Conservation (phyloP, 208 protist genomes). For the Polymyxa betae region DNA sequence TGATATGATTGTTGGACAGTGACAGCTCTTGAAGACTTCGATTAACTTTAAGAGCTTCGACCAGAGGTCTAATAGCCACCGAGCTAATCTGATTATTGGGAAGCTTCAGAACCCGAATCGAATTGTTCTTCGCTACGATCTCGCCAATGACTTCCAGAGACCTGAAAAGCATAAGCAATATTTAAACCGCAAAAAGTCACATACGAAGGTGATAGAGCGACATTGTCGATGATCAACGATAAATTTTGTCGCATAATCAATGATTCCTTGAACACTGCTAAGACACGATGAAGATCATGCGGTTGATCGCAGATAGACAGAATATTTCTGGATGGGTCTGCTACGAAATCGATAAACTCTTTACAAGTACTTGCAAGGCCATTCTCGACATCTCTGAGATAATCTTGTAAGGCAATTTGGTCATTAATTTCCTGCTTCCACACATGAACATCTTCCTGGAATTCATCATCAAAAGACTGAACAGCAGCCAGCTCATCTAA, state of each 20-base stretch:
- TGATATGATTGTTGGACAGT: constrained; percentile 32
- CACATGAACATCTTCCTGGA: neutral
- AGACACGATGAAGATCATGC: constrained; percentile 10
- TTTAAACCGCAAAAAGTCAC: neutral
- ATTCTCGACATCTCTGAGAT: constrained; percentile 14
- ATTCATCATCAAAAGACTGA: neutral
- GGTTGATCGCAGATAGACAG: neutral
- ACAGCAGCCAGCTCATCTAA: constrained; percentile 6
- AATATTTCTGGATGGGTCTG: constrained; percentile 7
- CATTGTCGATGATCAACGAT: neutral
- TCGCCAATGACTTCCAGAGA: neutral
- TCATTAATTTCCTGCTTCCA: constrained; percentile 38
- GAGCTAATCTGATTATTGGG: neutral
- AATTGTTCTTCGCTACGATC: neutral
- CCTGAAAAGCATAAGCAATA: neutral
- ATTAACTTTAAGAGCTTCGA: neutral
- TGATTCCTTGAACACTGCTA: constrained; percentile 20
- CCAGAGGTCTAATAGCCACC: neutral
- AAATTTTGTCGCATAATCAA: constrained; percentile 18
- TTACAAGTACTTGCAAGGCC: neutral
- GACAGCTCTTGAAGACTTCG: constrained; percentile 17
- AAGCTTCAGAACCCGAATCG: neutral
- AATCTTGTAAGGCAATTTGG: constrained; percentile 4
- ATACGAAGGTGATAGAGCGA: neutral
- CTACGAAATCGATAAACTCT: constrained; percentile 35